Base-by-base conservation (phyloP, 306 rosid species). In the Hippophae rhamnoides region DNA sequence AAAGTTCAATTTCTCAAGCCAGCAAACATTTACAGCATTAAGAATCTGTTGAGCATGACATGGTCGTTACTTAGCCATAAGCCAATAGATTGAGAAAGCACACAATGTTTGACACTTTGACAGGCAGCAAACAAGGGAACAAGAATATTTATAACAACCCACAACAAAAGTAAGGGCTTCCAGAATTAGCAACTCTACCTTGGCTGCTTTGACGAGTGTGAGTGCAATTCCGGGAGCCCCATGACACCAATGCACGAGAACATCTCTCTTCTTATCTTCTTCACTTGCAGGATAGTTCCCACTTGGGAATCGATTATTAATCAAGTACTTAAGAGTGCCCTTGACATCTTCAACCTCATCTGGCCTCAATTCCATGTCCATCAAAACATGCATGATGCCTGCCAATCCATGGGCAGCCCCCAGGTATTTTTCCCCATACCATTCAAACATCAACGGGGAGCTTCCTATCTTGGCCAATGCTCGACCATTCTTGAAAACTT, bases 401-500 rank as follows among this genome's bases (percentile, higher is more conserved):
- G 87, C 89, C 73, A 87, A 70, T 42, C 89, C 95, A 78, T 87
- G 95, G 0, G 95, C 93, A 58, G 89, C 89, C 63, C 95, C 93
- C 85, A 89, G 82, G 65, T 84, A 87, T 69, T 72, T 87, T 70
- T 87, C 82, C 7, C 93, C 85, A 11, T 87, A 78, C 87, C 89
- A 87, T 69, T 87, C 93, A 56, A 67, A 84, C 95, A 84, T 82
- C 70, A 87, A 71, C 5, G 89, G 87, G 41, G 82, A 78, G 38
- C 47, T 70, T 54, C 77, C 92, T 61, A 56, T 76, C 74, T 52
- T 72, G 7, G 77, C 93, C 66, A 84, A 11, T 23, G 72, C 76
- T 77, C 93, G 77, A 59, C 95, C 93, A 64, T 78, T 78, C 53
- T 52, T 68, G 54, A 87, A 64, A 43, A 84, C 67, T 61, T 79